Conservation (phyloP, 208 protist genomes). For the Trypanosoma lewisi region DNA sequence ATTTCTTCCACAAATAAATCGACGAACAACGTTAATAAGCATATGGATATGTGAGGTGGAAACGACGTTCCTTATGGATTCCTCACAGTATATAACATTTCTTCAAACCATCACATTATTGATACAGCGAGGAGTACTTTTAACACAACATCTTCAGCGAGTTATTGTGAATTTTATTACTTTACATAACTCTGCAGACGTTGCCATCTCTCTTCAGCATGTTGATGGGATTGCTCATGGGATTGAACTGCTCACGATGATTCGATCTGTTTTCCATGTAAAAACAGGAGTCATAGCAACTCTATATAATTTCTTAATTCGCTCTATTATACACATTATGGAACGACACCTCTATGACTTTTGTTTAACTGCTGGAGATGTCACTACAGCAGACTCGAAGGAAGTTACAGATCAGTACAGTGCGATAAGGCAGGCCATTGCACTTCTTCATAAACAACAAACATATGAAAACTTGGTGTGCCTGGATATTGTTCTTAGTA, state of each 20-base stretch:
- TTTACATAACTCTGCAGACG: slow-evolving; percentile 67
- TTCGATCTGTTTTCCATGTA: slow-evolving; percentile 79
- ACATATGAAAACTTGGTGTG: slow-evolving; percentile 57
- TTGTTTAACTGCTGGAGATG: slow-evolving; percentile 27
- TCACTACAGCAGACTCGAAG: slow-evolving; percentile 8
- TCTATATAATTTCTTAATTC: slow-evolving; percentile 55
- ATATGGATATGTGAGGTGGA: slow-evolving; percentile 53
- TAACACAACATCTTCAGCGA: slow-evolving; percentile 56
- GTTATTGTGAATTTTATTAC: slow-evolving; percentile 63
- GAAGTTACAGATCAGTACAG: slow-evolving; percentile 49
- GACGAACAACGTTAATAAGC: slow-evolving; percentile 35
- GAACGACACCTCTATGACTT: slow-evolving; percentile 68
- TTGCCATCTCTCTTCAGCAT: slow-evolving; percentile 50
- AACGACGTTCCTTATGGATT: slow-evolving; percentile 29
- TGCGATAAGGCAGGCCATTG: slow-evolving; percentile 54
- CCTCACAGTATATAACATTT: slow-evolving; percentile 33
- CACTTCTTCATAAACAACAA: slow-evolving; percentile 60
- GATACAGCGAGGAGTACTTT: slow-evolving; percentile 57
- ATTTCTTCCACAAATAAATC: slow-evolving; percentile 30
- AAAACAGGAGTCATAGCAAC: slow-evolving; percentile 77
- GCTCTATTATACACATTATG: slow-evolving; percentile 71
- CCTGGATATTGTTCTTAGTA: slow-evolving; percentile 56
- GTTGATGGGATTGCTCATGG: slow-evolving; percentile 69
- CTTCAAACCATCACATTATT: slow-evolving; percentile 43
- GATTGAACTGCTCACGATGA: slow-evolving; percentile 88